Percentiles rank a stretch among this genome's conserved stretches.
Conservation (phyloP, 176 grass and related monocot genomes). For the Phragmites australis region DNA sequence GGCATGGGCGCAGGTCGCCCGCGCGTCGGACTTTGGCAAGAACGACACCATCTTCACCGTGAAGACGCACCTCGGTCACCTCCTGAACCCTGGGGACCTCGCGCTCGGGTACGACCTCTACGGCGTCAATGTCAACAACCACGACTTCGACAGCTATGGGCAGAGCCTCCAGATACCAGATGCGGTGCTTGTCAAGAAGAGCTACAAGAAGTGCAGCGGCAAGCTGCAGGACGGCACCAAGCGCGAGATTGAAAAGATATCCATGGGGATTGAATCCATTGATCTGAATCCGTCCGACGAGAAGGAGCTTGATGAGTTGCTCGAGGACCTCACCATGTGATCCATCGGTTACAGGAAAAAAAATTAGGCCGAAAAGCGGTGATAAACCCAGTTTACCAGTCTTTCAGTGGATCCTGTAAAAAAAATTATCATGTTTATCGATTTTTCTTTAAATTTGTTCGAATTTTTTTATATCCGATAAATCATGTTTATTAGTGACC, state of each 20-base stretch:
- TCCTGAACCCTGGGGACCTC: conserved; percentile 50
- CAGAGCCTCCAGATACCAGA: conserved; percentile 45
- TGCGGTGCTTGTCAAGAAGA: conserved; percentile 66
- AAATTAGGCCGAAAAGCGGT: no score
- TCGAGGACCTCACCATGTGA: conserved; percentile 26
- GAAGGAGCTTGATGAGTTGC: conserved; percentile 36
- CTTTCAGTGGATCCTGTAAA: no score
- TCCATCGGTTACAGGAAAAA: background rate
- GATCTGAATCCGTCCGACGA: conserved; percentile 29
- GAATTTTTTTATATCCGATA: no score
- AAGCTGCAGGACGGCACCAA: background rate
- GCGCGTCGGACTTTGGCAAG: conserved; percentile 57
- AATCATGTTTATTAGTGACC: no score
- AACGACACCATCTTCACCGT: conserved; percentile 56
- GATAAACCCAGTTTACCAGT: no score
- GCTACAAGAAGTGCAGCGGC: conserved; percentile 35
- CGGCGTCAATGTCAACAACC: conserved; percentile 35
- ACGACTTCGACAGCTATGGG: conserved; percentile 50
- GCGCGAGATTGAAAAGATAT: conserved; percentile 25
- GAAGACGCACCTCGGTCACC: conserved; percentile 62
- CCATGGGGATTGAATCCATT: conserved; percentile 27
- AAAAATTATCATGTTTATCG: no score
- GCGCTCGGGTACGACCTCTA: conserved; percentile 62
- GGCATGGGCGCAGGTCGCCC: conserved; percentile 49
- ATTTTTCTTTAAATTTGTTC: no score